Conservation (phyloP, 345 rosid species). For the Combretum micranthum region DNA sequence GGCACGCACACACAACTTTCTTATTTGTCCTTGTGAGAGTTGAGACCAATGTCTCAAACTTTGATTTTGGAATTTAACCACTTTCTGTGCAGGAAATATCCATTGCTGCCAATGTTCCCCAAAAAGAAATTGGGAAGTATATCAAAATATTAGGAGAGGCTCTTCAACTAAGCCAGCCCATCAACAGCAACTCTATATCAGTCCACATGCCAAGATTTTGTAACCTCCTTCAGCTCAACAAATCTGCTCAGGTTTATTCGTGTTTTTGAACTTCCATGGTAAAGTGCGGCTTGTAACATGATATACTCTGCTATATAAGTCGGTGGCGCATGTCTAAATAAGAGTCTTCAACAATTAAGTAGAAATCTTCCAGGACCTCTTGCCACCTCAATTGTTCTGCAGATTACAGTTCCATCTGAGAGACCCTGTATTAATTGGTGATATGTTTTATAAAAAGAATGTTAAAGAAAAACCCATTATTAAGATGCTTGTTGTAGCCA, state of each 20-base stretch:
- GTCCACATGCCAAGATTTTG: constrained; percentile 99
- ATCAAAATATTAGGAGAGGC: constrained; percentile 97
- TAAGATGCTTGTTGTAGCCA: no score
- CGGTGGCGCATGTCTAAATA: no score
- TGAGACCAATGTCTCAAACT: background rate
- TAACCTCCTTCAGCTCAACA: constrained; percentile 86
- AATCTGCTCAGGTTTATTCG: constrained; percentile 80
- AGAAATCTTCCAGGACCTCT: no score
- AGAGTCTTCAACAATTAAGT: no score
- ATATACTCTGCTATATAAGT: no score
- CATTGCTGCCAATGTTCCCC: constrained; percentile 88
- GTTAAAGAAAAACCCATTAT: no score
- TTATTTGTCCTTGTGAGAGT: background rate
- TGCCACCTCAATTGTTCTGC: no score
- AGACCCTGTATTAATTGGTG: no score
- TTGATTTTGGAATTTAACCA: background rate
- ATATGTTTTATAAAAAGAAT: no score
- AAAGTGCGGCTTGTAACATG: background rate
- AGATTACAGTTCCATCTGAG: no score
- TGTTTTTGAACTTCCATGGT: background rate
- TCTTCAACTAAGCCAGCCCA: constrained; percentile 88
- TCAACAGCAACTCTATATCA: constrained; percentile 90
- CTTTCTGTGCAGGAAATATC: constrained; percentile 68
- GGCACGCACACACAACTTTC: no score
- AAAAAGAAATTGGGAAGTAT: constrained; percentile 94